phyloP scores from a whole-genome alignment of 441 rosid species.

The Pelargonium citronellum region DNA sequence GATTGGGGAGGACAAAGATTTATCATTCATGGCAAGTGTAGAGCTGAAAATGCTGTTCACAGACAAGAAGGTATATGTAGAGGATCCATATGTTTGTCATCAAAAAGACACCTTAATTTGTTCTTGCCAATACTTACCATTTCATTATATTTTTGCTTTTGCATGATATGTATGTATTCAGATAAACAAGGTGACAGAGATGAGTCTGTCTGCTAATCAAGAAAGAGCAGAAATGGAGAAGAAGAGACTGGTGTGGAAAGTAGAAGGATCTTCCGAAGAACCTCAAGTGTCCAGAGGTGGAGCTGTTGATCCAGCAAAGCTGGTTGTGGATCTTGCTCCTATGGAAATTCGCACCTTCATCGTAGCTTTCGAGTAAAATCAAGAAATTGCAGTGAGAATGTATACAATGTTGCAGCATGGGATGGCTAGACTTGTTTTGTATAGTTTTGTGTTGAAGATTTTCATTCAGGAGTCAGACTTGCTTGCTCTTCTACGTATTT shows the following conservation, averaged over 20 bases:
- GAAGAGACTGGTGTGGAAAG: conserved; percentile 38
- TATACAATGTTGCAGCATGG: neutral
- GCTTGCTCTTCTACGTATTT: neutral
- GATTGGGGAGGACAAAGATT: conserved; percentile 82
- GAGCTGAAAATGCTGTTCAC: conserved; percentile 63
- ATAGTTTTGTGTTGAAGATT: neutral
- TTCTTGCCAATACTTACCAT: neutral
- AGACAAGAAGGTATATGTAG: conserved; percentile 44
- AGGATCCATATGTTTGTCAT: neutral
- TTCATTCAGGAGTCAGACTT: neutral
- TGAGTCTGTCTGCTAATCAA: conserved; percentile 40
- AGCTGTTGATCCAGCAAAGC: conserved; percentile 29
- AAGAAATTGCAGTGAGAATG: neutral
- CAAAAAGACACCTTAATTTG: neutral
- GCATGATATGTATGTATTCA: conserved; percentile 14
- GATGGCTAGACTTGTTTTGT: neutral
- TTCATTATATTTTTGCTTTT: neutral
- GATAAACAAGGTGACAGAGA: conserved; percentile 32
- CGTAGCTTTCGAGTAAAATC: conserved; percentile 16
- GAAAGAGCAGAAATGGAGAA: conserved; percentile 39
- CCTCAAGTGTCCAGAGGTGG: conserved; percentile 29
- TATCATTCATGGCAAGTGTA: conserved; percentile 60
- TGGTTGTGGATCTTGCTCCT: conserved; percentile 42
- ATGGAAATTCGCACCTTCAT: conserved; percentile 45
- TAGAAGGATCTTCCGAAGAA: conserved; percentile 27